Evolutionary conservation across 116 monocot species (phyloP), one percentile per base, ranked within the genome.

Genomic region (Dioscorea cayenensis): DNA sequence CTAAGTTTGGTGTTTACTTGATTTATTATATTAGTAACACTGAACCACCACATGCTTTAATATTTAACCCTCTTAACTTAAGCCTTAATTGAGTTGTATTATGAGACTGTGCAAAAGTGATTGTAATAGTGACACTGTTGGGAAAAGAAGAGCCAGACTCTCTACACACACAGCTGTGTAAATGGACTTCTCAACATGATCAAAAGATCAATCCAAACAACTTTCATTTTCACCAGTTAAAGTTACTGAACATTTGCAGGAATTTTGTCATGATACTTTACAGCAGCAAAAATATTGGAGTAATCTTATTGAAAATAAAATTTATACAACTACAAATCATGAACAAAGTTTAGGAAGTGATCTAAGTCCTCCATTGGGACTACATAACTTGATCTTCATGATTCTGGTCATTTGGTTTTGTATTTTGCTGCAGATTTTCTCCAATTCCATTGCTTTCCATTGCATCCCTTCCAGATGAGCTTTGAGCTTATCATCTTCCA

Each of bases 331-430:
- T n/a, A 32, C 25, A 7, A 63, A 69, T 89, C 83, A 88, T 49
- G 96, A 92, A 81, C 96, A 96, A 2, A 96, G 79, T 55, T 74
- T 90, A 49, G 92, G 96, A 36, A 96, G 86, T 62, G 92, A 88
- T 83, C 75, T 88, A 7, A 85, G 32, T 32, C 32, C 66, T 9
- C 55, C 38, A 20, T 65, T 66, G 10, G 73, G 32, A 35, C 32
- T 73, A 0, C 73, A 37, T 36, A 67, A 63, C 60, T 66, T 78
- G 18, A 13, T 73, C 72, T 82, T 83, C 69, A 71, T 76, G 62
- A 90, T 79, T 67, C 80, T 90, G 49, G 82, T 29, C 84, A 96
- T 88, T 77, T 96, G 92, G 35, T 67, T 49, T 64, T 92, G 89
- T 86, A 96, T 85, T 77, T 84, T 90, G 64, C 72, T 82, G 76